Base-by-base conservation (phyloP, 164 flowering plant species). In the Buxus sempervirens region DNA sequence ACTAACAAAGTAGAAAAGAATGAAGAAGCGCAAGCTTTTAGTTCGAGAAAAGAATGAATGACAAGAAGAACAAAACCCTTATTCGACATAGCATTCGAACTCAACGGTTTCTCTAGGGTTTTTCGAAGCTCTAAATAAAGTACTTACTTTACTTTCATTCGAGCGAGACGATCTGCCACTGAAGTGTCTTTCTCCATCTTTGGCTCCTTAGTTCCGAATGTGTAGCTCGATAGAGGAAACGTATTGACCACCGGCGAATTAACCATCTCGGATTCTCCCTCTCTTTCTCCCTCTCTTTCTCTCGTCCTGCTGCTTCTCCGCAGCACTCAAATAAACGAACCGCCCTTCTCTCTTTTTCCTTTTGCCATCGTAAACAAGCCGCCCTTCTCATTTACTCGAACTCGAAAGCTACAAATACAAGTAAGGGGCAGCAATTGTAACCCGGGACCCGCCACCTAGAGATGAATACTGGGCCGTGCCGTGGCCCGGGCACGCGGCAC, bases 111-210 rank as follows among this genome's bases (percentile, higher is more conserved):
- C 24, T 42, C 26, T 71, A 60, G 55, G 74, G 69, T 51, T 71
- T 69, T 59, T 25, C 41, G 42, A 24, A 45, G 1, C 16, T 36
- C 21, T 25, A 1, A 15, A n/a, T 3, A 45, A 36, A 24, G 27
- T 5, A 32, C 77, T 63, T 71, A 95, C 98, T 90, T 92, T 92
- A 92, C 85, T 87, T 90, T 95, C 98, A 92, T 95, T 38, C 98
- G 90, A 73, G 98, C 97, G 41, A 95, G 98, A 26, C 98, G 96
- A 78, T 95, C 98, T 28, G 97, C 96, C 45, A 92, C 96, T 49
- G 96, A 91, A 71, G 96, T 90, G 76, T 91, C 98, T 78, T 91
- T 92, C 84, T 95, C 98, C 97, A 95, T 89, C 80, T 92, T 95
- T 28, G 97, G 97, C 78, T 95, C 98, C 71, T 95, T 95, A 26